Evolutionary conservation across 805 yeast species (phyloP), one percentile per base, ranked within the genome.

Genomic region (Komagataella mondaviorum): DNA sequence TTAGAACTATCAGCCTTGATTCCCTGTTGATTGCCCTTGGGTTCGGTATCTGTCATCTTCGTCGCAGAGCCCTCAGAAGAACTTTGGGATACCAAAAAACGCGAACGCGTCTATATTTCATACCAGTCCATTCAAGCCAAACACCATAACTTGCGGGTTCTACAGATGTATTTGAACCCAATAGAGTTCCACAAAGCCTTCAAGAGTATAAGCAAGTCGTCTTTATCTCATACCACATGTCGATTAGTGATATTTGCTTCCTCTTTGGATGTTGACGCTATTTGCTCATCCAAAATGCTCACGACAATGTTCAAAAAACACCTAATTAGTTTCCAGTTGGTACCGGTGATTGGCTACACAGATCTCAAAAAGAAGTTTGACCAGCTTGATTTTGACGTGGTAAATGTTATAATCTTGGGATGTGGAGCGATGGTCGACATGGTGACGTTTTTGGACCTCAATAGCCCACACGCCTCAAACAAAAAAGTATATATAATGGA

Each of bases 371-470:
- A 60, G 22, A 87, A 83, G 61, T 90, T 78, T 60, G 52, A 57
- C 4, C 74, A 74, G 51, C 67, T 93, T 46, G 97, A 90, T 61
- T 74, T 69, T 5, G 91, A 88, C 50, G 80, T 93, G 6, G 69
- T 81, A 4, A 88, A 84, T 59, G 85, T 91, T 17, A 65, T 93
- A 4, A 70, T 90, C 45, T 68, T 93, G 0, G 99, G 99, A 0
- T 93, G 96, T 68, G 99, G 99, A 12, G 95, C 95, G 3, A 80
- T 85, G 78, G 78, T 90, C 8, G 97, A 93, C 64, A 60, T 93
- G 30, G 95, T 86, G 61, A 69, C 78, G 22, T 85, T 85, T 60
- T 70, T 86, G 45, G 87, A 82, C 16, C 75, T 85, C 10, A 80
- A 82, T 52, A 71, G 77, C 3, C 71, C 76, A 48, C 78, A 77